Conservation (phyloP, 176 grass and related monocot genomes). For the Guadua angustifolia region DNA sequence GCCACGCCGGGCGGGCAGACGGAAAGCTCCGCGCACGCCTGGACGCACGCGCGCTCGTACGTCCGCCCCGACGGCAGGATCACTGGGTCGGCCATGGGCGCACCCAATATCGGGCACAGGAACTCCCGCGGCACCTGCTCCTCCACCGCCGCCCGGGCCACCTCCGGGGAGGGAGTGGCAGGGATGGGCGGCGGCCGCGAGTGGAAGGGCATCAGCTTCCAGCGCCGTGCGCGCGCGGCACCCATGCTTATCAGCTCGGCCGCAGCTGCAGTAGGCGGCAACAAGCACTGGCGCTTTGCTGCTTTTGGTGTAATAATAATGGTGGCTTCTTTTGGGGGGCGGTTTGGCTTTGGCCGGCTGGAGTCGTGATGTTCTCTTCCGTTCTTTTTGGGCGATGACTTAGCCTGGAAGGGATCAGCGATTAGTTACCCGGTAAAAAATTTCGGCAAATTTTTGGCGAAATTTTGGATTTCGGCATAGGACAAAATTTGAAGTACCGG, state of each 20-base stretch:
- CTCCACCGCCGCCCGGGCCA: background rate
- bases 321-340: conserved; percentile 9
- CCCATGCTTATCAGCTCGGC: conserved; percentile 36
- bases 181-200: background rate
- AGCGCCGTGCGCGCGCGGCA: conserved; percentile 30
- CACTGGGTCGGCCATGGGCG: conserved; percentile 68
- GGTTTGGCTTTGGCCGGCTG: conserved; percentile 3
- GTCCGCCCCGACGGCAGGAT: conserved; percentile 61
- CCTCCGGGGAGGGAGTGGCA: background rate
- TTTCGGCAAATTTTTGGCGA: no score
- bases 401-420: conserved; percentile 33
- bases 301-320: conserved; percentile 18
- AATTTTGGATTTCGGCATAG: no score
- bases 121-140: conserved; percentile 43
- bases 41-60: conserved; percentile 64
- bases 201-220: conserved; percentile 47
- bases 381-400: conserved; percentile 15
- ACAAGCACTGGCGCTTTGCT: background rate
- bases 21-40: conserved; percentile 54
- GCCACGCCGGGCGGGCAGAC: conserved; percentile 29
- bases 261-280: background rate
- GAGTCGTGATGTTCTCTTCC: background rate
- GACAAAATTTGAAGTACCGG: no score
- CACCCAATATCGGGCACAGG: conserved; percentile 57
- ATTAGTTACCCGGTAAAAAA: background rate